Evolutionary conservation across 1,284 basidiomycete genomes (phyloP).

Genomic region (Ustilago hordei): DNA sequence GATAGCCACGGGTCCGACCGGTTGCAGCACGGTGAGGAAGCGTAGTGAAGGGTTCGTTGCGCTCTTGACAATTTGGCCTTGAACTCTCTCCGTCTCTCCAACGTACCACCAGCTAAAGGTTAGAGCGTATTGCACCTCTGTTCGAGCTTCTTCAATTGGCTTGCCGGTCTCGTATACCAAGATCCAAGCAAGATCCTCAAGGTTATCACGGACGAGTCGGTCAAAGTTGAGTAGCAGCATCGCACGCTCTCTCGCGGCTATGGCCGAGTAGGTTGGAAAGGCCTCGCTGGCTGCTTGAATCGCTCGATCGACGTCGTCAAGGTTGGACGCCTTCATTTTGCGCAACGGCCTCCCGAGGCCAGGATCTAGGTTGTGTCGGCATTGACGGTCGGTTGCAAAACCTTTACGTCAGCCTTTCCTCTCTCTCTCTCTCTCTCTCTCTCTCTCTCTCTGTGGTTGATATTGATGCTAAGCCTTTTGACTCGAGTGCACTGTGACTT

Average conservation of each 20-base stretch:
- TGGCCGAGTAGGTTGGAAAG: constrained; percentile 55
- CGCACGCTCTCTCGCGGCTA: constrained; percentile 58
- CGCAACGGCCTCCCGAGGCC: constrained; percentile 35
- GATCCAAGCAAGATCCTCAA: constrained; percentile 66
- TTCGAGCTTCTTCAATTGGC: constrained; percentile 60
- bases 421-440: too few relatives aligned
- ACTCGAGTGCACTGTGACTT: constrained; percentile 11
- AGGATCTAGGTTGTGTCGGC: constrained; percentile 22
- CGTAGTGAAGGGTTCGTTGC: constrained; percentile 79
- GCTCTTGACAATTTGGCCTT: constrained; percentile 81
- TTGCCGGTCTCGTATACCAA: constrained; percentile 69
- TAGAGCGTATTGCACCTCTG: constrained; percentile 64
- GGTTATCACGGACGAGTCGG: constrained; percentile 54
- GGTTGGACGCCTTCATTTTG: constrained; percentile 44
- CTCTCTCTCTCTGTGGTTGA: too few relatives aligned
- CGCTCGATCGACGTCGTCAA: constrained; percentile 63
- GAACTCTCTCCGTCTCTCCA: constrained; percentile 61
- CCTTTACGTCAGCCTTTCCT: not conserved
- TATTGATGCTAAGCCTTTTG: not conserved
- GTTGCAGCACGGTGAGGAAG: constrained; percentile 89
- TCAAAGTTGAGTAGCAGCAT: constrained; percentile 63
- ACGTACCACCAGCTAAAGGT: constrained; percentile 68
- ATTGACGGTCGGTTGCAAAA: constrained; percentile 5
- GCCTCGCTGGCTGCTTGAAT: constrained; percentile 61
- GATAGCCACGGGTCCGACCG: constrained; percentile 76